Conservation (phyloP, 2,329 filamentous ascomycete species). For the Colletotrichum sublineola region DNA sequence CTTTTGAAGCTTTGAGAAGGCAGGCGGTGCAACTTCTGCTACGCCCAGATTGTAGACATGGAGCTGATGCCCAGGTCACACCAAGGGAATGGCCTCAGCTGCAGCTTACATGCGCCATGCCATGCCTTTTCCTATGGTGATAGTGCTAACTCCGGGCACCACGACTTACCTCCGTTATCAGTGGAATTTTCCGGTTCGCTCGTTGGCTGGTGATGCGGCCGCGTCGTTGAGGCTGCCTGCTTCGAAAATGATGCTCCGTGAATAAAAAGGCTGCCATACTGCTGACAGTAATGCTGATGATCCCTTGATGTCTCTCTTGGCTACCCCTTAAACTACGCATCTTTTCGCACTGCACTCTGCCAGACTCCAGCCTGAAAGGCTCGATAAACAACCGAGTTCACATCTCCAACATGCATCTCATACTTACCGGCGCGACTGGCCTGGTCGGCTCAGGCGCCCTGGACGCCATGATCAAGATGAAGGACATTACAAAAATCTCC, state of each 20-base stretch:
- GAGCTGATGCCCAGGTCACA: background rate
- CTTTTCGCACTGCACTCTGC: background rate
- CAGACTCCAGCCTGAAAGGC: background rate
- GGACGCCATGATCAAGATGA: slow-evolving; percentile 70
- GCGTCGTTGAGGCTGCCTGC: background rate
- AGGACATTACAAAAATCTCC: slow-evolving; percentile 73
- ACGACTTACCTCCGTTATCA: slow-evolving; percentile 3
- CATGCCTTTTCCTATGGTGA: slow-evolving; percentile 11
- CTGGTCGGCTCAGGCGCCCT: slow-evolving; percentile 73
- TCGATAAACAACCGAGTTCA: background rate
- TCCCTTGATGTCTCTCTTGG: background rate
- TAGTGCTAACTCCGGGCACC: slow-evolving; percentile 31
- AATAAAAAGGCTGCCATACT: background rate
- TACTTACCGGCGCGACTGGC: slow-evolving; percentile 77
- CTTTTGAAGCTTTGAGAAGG: rapidly evolving
- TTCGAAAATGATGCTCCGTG: background rate
- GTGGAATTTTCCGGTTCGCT: background rate
- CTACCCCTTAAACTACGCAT: background rate
- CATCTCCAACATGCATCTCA: slow-evolving; percentile 67
- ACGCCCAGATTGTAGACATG: too few relatives aligned
- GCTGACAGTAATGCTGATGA: background rate
- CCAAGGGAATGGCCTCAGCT: background rate
- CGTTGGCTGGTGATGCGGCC: background rate
- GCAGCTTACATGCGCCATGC: background rate
- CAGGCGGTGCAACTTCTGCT: background rate